Evolutionary conservation across 176 grass and related monocot genomes (phyloP).

Genomic region (Eragrostis nindensis): DNA sequence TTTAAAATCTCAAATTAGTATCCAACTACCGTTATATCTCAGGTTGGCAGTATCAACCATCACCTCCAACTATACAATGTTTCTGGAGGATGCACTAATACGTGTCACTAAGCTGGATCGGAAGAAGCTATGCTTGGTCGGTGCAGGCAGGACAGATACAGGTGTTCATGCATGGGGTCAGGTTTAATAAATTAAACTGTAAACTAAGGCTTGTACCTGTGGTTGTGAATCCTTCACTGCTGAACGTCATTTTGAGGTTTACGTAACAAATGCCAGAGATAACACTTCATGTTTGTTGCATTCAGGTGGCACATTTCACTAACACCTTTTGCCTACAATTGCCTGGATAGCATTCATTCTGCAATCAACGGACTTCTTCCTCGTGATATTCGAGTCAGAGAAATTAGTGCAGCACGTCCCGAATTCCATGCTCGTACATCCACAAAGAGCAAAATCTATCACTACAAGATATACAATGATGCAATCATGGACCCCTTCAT

Average conservation of each 20-base stretch:
- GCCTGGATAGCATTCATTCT: conserved; percentile 71
- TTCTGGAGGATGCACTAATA: conserved; percentile 76
- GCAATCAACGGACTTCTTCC: conserved; percentile 92
- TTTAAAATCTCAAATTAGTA: conserved; percentile 32
- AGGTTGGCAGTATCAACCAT: conserved; percentile 98
- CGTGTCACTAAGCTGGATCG: conserved; percentile 72
- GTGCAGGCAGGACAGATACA: conserved; percentile 87
- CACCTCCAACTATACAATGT: conserved; percentile 88
- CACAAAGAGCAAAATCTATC: conserved; percentile 88
- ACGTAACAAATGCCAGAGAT: not conserved
- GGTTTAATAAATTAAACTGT: conserved; percentile 68
- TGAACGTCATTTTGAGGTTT: not conserved
- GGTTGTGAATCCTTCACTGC: conserved; percentile 30
- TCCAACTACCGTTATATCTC: conserved; percentile 36
- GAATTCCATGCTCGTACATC: conserved; percentile 92
- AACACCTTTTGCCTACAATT: conserved; percentile 76
- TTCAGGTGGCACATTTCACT: conserved; percentile 91
- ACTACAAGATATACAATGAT: conserved; percentile 92
- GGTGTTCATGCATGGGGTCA: conserved; percentile 98
- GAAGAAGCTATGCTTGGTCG: conserved; percentile 81
- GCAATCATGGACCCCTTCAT: conserved; percentile 84
- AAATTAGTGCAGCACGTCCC: conserved; percentile 69
- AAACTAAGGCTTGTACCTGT: conserved; percentile 29
- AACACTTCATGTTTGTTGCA: conserved; percentile 27
- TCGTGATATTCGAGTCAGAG: conserved; percentile 81